Percentiles rank a stretch among this genome's conserved stretches.
Evolutionary conservation across 345 rosid genomes (phyloP).

Genomic region (Lepidium aucheri): DNA sequence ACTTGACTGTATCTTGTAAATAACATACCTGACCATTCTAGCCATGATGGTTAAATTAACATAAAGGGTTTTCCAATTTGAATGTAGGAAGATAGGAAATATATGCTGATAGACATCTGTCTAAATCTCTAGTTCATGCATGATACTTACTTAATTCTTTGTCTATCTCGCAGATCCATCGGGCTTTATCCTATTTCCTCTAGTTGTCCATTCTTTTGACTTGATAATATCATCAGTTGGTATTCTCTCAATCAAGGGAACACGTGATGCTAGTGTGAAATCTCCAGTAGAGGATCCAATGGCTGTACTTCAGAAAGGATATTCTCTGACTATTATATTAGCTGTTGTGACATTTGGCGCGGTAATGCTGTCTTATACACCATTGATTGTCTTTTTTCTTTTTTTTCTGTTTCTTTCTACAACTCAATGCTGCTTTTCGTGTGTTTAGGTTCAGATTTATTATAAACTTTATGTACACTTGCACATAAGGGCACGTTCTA

Average conservation of each 20-base stretch:
- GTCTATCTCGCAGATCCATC: slow-evolving; percentile 75
- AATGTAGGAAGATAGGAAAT: background rate
- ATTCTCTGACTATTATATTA: slow-evolving; percentile 72
- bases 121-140: background rate
- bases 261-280: slow-evolving; percentile 68
- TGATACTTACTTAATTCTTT: background rate
- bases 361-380: slow-evolving; percentile 40
- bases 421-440: background rate
- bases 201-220: slow-evolving; percentile 97
- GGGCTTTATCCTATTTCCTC: slow-evolving; percentile 96
- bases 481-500: background rate
- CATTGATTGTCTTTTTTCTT: background rate
- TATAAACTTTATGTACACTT: background rate
- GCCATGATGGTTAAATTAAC: too few relatives aligned
- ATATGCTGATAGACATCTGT: background rate
- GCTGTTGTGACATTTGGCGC: slow-evolving; percentile 81
- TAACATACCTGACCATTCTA: too few relatives aligned
- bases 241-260: slow-evolving; percentile 78
- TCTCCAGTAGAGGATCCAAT: slow-evolving; percentile 86
- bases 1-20: slow-evolving; percentile 21
- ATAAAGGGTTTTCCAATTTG: background rate
- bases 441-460: background rate
- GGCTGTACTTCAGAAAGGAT: slow-evolving; percentile 97
- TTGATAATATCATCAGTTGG: slow-evolving; percentile 87
- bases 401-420: background rate